Evolutionary conservation across 306 rosid genomes (phyloP), one percentile per base, ranked within the genome.

Genomic region (Sicyos baderoa): DNA sequence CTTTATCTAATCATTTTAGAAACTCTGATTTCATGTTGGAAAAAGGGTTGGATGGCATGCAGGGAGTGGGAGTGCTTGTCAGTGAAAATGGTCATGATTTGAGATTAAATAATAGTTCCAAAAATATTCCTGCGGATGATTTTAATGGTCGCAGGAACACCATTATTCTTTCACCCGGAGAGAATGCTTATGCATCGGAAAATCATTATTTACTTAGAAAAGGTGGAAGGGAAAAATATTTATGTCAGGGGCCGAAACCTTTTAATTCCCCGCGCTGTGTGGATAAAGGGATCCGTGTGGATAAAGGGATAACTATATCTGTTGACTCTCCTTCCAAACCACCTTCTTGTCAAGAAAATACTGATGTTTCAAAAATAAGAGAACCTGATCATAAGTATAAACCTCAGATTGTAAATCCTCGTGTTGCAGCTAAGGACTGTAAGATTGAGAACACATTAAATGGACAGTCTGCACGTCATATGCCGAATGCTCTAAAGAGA

Each of bases 181-280:
- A 82, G 68, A 79, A 81, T 69, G 51, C 81, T 57, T 42, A 42
- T 70, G 45, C 45, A 40, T 80, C 82, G 50, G 82, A 76, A 48
- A 81, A 81, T 76, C 62, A 56, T 81, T 64, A 74, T 78, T 67
- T 83, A 48, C 85, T 82, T 67, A 83, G 96, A 82, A 85, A 80
- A 83, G 78, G 79, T 19, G 81, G 63, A 68, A 72, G 62, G 52
- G 88, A 78, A 27, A 80, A 74, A 74, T 52, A 51, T 74, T 72
- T 60, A 27, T 71, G 71, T 69, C 70, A 45, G 73, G 81, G 77
- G 72, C 65, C 73, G 56, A 74, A 72, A 69, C 76, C 57, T 50
- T 70, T 82, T 56, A 56, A n/a, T 69, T 88, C 75, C 74, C 73
- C 72, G 66, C 81, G 72, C 63, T 81, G 32, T 42, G n/a, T n/a